Evolutionary conservation across 768 basidiomycete species (phyloP), one percentile per base, ranked within the genome.

Genomic region (Strobilomyces dryophilus): DNA sequence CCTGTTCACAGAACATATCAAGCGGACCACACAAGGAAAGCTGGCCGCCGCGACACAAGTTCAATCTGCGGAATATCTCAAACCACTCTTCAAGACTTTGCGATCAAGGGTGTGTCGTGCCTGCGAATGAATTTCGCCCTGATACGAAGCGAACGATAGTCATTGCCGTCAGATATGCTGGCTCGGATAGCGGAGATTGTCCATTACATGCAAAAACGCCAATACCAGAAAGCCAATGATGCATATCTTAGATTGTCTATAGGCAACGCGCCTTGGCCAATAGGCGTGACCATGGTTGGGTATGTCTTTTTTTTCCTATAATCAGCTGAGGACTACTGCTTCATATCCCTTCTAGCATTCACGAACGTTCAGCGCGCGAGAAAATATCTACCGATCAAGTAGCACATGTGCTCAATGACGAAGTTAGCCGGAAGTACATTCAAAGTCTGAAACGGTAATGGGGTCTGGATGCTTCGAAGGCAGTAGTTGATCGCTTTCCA

Each of bases 271-370:
- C 95, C 97, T 3, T 99, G 97, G 97, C 97, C 97, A 2, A 99
- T 99, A 64, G 97, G 97, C 40, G 97, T 99, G 9, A 99, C 97
- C 55, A 95, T 95, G 89, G 97, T 98, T 74, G 95, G 93, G 92
- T 93, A 71, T 36, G 85, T 76, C 24, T 24, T 24, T 11, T 37
- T 49, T 41, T 27, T 3, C 39, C 14, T 21, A 20, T 12, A 14
- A 1, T 26, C 24, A 20, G 18, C 18, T 36, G 4, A 4, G 3
- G 31, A 29, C 17, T 37, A 31, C 37, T 40, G 1, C 26, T 27
- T 55, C 17, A 55, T 17, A 4, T 43, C 29, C 11, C 49, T 42
- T 27, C 45, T 54, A 89, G 94, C 74, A 97, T 98, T 51, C 97
- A 99, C 73, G 97, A 97, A 71, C 89, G 97, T 66, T 93, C 92